Evolutionary conservation across 2,329 filamentous ascomycete species (phyloP).

Genomic region (Biscogniauxia sp.): DNA sequence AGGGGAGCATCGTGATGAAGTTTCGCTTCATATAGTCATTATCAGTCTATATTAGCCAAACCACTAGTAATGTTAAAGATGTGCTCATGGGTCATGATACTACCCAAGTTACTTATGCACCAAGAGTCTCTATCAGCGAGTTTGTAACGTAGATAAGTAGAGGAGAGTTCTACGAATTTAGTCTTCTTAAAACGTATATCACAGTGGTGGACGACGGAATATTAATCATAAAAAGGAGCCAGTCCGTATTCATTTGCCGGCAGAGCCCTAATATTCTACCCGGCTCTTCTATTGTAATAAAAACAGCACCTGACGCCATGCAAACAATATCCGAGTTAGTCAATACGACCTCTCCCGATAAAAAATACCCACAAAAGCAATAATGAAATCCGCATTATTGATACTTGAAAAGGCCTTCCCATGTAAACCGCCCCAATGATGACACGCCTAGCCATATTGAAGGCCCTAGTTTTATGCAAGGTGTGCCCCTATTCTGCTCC

Average conservation of each 20-base stretch:
- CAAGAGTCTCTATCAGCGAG: no score
- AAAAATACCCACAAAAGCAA: conserved; percentile 10
- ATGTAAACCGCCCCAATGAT: neutral
- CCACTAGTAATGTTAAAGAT: no score
- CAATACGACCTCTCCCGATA: neutral
- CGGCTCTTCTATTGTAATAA: conserved; percentile 7
- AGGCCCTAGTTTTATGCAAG: neutral
- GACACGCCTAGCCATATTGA: neutral
- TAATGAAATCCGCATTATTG: neutral
- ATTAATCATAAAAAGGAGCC: conserved; percentile 17
- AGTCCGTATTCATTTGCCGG: conserved; percentile 15
- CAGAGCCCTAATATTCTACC: neutral
- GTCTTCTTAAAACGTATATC: no score
- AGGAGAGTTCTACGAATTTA: no score
- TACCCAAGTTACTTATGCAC: no score
- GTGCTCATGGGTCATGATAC: no score
- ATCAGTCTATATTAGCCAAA: no score
- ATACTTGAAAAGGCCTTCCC: neutral
- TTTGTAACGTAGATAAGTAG: no score
- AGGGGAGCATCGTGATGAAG: neutral
- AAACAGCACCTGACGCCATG: conserved; percentile 17
- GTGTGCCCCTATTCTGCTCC: neutral
- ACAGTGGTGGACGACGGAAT: neutral
- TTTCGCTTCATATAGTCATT: neutral
- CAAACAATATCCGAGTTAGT: conserved; percentile 4